A percentile compares a stretch with the other conserved stretches of the same genome.
phyloP scores from a whole-genome alignment of 306 rosid genomes.

The Cucurbita moschata region DNA sequence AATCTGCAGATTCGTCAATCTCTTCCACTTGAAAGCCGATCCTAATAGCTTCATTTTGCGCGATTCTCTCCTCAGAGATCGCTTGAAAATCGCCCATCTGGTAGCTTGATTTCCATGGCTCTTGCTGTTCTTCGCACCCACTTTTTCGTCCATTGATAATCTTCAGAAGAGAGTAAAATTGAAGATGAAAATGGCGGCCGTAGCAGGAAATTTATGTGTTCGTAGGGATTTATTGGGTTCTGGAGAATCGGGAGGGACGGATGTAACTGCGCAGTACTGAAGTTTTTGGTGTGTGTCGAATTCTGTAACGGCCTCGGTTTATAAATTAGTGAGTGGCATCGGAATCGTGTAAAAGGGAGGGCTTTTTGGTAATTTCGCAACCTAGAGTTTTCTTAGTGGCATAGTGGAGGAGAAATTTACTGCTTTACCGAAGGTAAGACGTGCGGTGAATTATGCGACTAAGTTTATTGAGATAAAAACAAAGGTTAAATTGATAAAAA shows the following conservation, averaged over 20 bases:
- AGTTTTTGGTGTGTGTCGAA: not conserved
- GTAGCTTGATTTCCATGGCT: conserved; percentile 11
- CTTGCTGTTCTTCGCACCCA: not conserved
- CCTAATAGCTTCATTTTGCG: conserved; percentile 30
- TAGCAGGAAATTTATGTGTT: not conserved
- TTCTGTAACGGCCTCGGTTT: not conserved
- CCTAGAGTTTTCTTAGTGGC: not conserved
- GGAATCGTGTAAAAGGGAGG: not conserved
- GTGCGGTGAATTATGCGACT: not conserved
- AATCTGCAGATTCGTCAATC: conserved; percentile 15
- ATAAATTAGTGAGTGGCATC: not conserved
- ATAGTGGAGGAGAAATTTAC: not conserved
- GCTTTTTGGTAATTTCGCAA: not conserved
- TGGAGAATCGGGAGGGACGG: not conserved
- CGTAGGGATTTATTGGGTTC: not conserved
- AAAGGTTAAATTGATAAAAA: too few species aligned
- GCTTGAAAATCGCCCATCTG: conserved; percentile 30
- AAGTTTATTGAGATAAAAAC: not conserved
- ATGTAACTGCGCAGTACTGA: not conserved
- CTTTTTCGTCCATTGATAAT: not conserved
- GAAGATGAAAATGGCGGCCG: not conserved
- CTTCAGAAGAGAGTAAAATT: not conserved
- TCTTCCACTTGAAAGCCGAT: conserved; percentile 38
- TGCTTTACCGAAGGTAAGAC: not conserved
- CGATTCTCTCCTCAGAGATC: conserved; percentile 25